Base-by-base conservation (phyloP, 257 asterid genomes). In the Rehmannia glutinosa region DNA sequence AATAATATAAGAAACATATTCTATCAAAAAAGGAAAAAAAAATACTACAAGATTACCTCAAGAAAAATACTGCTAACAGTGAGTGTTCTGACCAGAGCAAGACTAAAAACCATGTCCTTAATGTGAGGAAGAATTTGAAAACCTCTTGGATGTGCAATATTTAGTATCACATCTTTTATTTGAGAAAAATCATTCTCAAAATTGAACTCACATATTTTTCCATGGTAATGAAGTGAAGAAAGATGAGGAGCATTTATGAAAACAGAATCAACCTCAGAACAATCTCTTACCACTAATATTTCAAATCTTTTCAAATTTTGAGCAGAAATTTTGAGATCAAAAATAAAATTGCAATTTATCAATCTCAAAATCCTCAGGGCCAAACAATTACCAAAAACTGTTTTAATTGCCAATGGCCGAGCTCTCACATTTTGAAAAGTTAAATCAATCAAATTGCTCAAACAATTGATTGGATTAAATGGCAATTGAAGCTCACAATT, bases 11-110 rank as follows among this genome's bases (percentile, higher is more conserved):
- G n/a, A n/a, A n/a, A n/a, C n/a, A n/a, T n/a, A n/a, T n/a, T n/a
- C n/a, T n/a, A n/a, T n/a, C n/a, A n/a, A n/a, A n/a, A 2, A 50
- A 20, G 1, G 1, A 50, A 50, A 2, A 20, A 53, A 9, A 53
- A 4, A 8, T 13, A 43, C 1, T 13, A 54, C 13, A 54, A 51
- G 16, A 1, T 25, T 66, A 80, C 86, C 89, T 80, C 82, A 2
- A 75, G 77, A 64, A 83, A n/a, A n/a, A n/a, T n/a, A n/a, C n/a
- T n/a, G n/a, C n/a, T n/a, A n/a, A n/a, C 69, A 0, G 71, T 50
- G 7, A 79, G 53, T 4, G 6, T 36, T 1, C n/a, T 41, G 0
- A 79, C 72, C 19, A 0, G 10, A 2, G 69, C 63, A 10, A 81
- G 32, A 3, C 50, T 6, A 2, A 4, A 11, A n/a, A 73, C 20